Evolutionary conservation across 1,139 yeast species (phyloP), one percentile per base, ranked within the genome.

Genomic region (Hansenula sp.): DNA sequence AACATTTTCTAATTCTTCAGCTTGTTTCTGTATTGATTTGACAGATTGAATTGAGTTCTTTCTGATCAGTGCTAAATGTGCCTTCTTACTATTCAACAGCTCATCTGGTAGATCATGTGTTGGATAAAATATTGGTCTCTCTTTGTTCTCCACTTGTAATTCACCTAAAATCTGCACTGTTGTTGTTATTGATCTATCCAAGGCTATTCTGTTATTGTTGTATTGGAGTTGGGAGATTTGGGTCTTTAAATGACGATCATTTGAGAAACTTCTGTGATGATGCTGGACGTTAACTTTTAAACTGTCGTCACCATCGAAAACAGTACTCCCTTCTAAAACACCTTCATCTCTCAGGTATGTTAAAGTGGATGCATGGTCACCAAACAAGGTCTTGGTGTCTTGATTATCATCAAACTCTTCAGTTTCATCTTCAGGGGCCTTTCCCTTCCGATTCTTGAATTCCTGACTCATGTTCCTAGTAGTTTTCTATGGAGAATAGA

Each of bases 41-140:
- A 49, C 47, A 4, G 48, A 28, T 44, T 47, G 52, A 7, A 54
- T 53, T 17, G 69, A 65, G 44, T 71, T 72, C 49, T 72, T 72
- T 45, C 79, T 66, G 9, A 76, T 68, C 36, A 80, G 62, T 0
- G 83, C 84, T 48, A 76, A 53, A 51, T 57, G 59, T 1, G 60
- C 57, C 41, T 51, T 68, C 34, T 65, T 65, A 10, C 79, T 74
- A 56, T 76, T 76, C 52, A 77, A 59, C 41, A 71, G 44, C 10
- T 40, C 28, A 36, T 68, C 65, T 18, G 62, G 54, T 7, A 68
- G 65, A 33, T 69, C 71, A 39, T 61, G 65, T 1, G 79, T 67
- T 0, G 94, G 94, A 55, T 82, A 86, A 54, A 77, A 82, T 4
- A 85, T 74, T 1, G 90, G 89, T 47, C 88, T 66, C 33, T 67